Conservation (phyloP, 179 eudicot genomes). For the Sideroxylon spinosum region DNA sequence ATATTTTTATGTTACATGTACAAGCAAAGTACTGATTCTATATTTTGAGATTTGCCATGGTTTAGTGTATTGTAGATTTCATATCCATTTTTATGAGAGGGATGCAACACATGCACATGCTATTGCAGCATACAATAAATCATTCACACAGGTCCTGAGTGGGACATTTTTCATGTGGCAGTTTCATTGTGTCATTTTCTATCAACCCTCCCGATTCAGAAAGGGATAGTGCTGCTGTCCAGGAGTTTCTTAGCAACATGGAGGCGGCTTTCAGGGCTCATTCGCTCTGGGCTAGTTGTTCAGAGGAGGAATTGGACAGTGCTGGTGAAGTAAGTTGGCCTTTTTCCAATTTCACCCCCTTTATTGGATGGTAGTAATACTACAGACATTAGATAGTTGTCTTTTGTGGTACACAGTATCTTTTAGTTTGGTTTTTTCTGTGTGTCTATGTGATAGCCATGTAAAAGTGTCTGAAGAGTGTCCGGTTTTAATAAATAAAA, state of each 20-base stretch:
- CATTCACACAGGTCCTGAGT: neutral
- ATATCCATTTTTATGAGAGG: neutral
- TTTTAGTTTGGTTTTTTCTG: neutral
- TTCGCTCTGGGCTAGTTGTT: slow-evolving; percentile 89
- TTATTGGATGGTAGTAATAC: neutral
- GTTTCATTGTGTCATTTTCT: slow-evolving; percentile 83
- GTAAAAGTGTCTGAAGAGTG: no score
- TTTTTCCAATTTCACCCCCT: neutral
- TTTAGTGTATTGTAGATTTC: neutral
- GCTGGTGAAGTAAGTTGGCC: slow-evolving; percentile 84
- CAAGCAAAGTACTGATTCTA: neutral
- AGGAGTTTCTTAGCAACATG: slow-evolving; percentile 80
- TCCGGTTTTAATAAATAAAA: no score
- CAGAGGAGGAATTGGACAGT: slow-evolving; percentile 92
- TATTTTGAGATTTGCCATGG: neutral
- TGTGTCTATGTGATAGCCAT: no score
- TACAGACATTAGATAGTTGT: neutral
- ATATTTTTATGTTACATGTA: neutral
- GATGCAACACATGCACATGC: neutral
- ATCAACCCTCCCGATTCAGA: slow-evolving; percentile 86
- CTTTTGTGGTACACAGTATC: neutral
- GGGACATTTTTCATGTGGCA: slow-evolving; percentile 30
- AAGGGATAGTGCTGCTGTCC: slow-evolving; percentile 86
- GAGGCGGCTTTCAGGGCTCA: slow-evolving; percentile 90
- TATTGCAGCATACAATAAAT: neutral